Conservation (phyloP, 768 basidiomycete genomes). For the Amanita polypyramis region DNA sequence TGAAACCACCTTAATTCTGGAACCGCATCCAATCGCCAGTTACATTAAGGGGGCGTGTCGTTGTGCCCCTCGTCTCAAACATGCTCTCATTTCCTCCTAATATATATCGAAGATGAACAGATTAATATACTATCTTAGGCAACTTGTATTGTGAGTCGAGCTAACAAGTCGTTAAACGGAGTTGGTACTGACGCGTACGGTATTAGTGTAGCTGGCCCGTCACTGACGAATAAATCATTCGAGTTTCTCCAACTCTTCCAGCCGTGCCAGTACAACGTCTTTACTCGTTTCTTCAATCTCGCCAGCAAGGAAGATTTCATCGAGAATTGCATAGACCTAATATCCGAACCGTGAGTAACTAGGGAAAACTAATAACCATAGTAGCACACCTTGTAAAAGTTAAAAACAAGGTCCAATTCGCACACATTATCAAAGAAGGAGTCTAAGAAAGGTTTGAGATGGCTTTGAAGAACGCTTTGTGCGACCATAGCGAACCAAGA, state of each 20-base stretch:
- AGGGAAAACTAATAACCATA: background rate
- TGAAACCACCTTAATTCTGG: too few relatives aligned
- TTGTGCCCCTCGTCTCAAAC: too few relatives aligned
- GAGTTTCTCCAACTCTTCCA: conserved; percentile 90
- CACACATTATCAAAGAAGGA: conserved; percentile 99
- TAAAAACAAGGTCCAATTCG: conserved; percentile 96
- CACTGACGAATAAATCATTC: conserved; percentile 47
- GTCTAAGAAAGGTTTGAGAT: conserved; percentile 34
- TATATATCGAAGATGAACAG: too few relatives aligned
- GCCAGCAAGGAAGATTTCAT: conserved; percentile 96
- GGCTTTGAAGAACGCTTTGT: background rate
- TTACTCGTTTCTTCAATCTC: conserved; percentile 99
- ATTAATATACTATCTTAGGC: too few relatives aligned
- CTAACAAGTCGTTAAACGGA: too few relatives aligned
- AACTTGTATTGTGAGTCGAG: too few relatives aligned
- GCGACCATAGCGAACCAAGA: conserved; percentile 50
- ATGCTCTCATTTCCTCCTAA: too few relatives aligned
- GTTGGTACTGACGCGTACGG: too few relatives aligned
- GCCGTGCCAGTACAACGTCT: conserved; percentile 81
- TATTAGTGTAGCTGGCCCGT: too few relatives aligned
- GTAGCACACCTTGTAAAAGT: conserved; percentile 82
- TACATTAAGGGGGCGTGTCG: too few relatives aligned
- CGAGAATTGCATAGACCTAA: conserved; percentile 94
- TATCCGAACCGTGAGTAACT: background rate
- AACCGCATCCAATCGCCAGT: too few relatives aligned